Evolutionary conservation across 257 asterid species (phyloP).

Genomic region (Vinca minor): DNA sequence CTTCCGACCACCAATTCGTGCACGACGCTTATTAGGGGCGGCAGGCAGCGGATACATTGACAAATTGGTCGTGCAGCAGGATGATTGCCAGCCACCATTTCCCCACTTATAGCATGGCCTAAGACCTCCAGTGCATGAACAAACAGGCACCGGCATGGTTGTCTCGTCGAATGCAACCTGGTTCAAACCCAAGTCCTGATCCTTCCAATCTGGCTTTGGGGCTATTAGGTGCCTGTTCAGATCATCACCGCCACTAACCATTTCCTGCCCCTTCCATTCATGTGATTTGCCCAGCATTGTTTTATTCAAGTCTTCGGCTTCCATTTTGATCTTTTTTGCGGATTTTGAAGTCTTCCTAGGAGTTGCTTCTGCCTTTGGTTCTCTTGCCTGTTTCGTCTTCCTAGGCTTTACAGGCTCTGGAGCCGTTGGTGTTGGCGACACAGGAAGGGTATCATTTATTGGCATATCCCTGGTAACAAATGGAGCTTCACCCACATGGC

Average conservation of each 20-base stretch:
- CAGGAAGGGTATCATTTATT: slow-evolving; percentile 34
- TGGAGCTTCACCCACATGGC: slow-evolving; percentile 47
- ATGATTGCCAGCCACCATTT: slow-evolving; percentile 98
- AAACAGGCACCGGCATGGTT: slow-evolving; percentile 88
- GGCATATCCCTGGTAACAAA: slow-evolving; percentile 41
- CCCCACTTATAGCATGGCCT: slow-evolving; percentile 99
- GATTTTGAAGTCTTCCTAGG: slow-evolving; percentile 43
- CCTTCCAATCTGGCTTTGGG: slow-evolving; percentile 72
- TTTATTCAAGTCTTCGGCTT: slow-evolving; percentile 50
- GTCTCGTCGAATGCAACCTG: slow-evolving; percentile 85
- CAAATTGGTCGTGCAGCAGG: slow-evolving; percentile 78
- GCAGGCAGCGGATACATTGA: slow-evolving; percentile 92
- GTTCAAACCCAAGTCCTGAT: slow-evolving; percentile 82
- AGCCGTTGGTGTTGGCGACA: slow-evolving; percentile 39
- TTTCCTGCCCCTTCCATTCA: slow-evolving; percentile 36
- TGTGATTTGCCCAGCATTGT: slow-evolving; percentile 31
- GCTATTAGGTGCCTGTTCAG: slow-evolving; percentile 25
- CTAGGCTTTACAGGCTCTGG: slow-evolving; percentile 59
- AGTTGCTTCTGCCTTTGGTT: slow-evolving; percentile 34
- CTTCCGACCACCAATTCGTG: slow-evolving; percentile 88
- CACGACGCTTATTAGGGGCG: slow-evolving; percentile 89
- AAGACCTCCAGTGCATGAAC: slow-evolving; percentile 79
- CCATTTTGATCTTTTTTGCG: slow-evolving; percentile 48
- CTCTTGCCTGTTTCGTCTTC: slow-evolving; percentile 57
- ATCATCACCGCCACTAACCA: slow-evolving; percentile 25